Evolutionary conservation across 2,329 filamentous ascomycete genomes (phyloP).

Genomic region (Ceratocystis destructans): DNA sequence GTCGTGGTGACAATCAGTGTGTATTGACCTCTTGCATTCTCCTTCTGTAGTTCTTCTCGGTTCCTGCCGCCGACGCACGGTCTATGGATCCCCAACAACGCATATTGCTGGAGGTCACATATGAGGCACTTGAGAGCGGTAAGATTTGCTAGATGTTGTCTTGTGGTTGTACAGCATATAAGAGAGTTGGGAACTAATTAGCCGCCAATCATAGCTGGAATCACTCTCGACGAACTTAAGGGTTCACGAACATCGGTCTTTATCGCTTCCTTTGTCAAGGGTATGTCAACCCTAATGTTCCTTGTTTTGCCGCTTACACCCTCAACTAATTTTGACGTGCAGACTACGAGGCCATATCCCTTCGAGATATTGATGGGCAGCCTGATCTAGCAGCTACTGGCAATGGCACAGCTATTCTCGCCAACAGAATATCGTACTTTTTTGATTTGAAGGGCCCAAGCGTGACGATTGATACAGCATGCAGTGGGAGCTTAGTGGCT

Average conservation of each 20-base stretch:
- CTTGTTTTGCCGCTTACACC: not conserved
- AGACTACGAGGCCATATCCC: conserved; percentile 40
- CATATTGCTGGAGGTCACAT: conserved; percentile 37
- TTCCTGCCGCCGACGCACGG: conserved; percentile 36
- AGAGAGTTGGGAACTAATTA: not conserved
- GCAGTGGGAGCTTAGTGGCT: conserved; percentile 41
- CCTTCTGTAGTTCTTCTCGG: conserved; percentile 34
- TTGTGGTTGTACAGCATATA: not conserved
- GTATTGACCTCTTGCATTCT: not conserved
- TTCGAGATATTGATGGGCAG: conserved; percentile 36
- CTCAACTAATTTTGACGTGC: not conserved
- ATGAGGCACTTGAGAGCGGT: conserved; percentile 40
- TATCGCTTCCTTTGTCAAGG: conserved; percentile 39
- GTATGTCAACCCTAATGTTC: conserved; percentile 23
- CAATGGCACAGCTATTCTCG: conserved; percentile 39
- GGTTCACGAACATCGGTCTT: conserved; percentile 36
- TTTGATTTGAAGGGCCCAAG: conserved; percentile 43
- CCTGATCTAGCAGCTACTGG: conserved; percentile 41
- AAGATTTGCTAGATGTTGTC: not conserved
- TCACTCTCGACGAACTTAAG: conserved; percentile 32
- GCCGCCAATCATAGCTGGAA: conserved; percentile 28
- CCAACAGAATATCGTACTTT: conserved; percentile 42
- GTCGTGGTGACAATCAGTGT: not conserved
- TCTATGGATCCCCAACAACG: conserved; percentile 42
- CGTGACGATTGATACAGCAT: conserved; percentile 46